Evolutionary conservation across 2,329 filamentous ascomycete genomes (phyloP), one percentile per base, ranked within the genome.

Genomic region (Cordyceps cateniannulata): DNA sequence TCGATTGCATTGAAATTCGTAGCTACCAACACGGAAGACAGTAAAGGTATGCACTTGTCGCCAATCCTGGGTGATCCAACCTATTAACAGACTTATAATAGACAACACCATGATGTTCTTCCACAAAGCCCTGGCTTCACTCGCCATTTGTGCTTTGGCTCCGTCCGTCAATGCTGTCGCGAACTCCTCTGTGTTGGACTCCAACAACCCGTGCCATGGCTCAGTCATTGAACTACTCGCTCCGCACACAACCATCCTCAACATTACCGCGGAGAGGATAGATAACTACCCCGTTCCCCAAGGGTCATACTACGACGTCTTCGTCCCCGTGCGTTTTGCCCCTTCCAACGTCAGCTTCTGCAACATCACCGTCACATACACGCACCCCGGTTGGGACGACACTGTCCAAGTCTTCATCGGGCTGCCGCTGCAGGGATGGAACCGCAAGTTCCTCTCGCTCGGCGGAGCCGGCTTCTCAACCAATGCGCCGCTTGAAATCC

Each of bases 291-390:
- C 51, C 5, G 18, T 53, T 5, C 35, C 24, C 18, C 51, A 53
- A 42, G 51, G 16, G 16, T 2, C 3, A 5, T n/a, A 6, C 22
- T 53, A 25, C 24, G 22, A 42, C 9, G 32, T 27, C 22, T 53
- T 53, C 24, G 51, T 27, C 1, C 14, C 51, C 14, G 9, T 40
- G 9, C 35, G 35, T 10, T 16, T 22, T 5, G 38, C 35, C 8
- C 5, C 35, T 12, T 18, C 51, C 35, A 40, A n/a, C 29, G 35
- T 53, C 51, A 53, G 51, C 52, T 55, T 58, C 22, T 58, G 55
- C 55, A 47, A 58, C 27, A 10, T 58, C 24, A 58, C 44, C 10
- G 24, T 58, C 18, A 58, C 55, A 20, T 58, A 49, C 27, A 49
- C 55, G 24, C 55, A 50, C 35, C 42, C 44, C 6, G 18, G 38